Evolutionary conservation across 257 asterid species (phyloP).

Genomic region (Solanum pinnatisectum): DNA sequence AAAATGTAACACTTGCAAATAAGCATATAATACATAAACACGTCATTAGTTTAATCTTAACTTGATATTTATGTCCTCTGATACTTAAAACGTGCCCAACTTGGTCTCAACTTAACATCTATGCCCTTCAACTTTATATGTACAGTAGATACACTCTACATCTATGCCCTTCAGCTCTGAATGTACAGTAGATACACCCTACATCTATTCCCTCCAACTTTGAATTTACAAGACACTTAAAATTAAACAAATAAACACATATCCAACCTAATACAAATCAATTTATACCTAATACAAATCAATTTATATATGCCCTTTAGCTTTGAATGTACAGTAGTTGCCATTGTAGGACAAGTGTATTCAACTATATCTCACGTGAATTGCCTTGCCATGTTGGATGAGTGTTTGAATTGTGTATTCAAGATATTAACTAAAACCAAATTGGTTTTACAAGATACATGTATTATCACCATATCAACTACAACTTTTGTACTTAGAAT

Average conservation of each 20-base stretch:
- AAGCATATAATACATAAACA: not conserved
- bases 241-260: no score
- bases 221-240: not conserved
- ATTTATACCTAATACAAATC: not conserved
- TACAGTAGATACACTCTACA: not conserved
- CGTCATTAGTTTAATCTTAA: not conserved
- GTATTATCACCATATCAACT: no score
- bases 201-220: no score
- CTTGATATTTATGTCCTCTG: rapidly evolving
- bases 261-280: not conserved
- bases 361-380: not conserved
- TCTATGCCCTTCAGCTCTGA: not conserved
- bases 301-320: no score
- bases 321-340: no score
- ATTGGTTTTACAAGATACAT: no score
- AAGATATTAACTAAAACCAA: not conserved
- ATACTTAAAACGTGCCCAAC: not conserved
- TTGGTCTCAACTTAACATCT: not conserved
- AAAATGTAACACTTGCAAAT: not conserved
- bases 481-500: no score
- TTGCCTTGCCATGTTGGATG: no score
- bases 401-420: not conserved
- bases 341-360: no score
- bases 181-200: no score
- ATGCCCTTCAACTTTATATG: not conserved